Percentiles rank a stretch among this genome's conserved stretches.
phyloP scores from a whole-genome alignment of 208 protist species.

The Porcisia hertigi region DNA sequence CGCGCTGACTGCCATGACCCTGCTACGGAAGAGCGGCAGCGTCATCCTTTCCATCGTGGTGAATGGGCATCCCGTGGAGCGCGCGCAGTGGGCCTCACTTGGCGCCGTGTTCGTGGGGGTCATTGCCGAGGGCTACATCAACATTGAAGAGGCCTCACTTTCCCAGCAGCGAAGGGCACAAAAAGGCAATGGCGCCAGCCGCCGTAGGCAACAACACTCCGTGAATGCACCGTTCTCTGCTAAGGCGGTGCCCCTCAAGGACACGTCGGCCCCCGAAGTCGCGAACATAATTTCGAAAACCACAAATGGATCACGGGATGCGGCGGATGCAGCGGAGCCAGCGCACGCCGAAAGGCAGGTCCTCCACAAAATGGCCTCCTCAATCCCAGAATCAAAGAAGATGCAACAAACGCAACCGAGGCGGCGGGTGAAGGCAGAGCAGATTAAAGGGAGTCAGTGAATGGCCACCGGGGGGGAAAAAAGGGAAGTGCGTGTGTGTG shows the following conservation, averaged over 20 bases:
- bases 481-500: no score
- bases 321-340: background rate
- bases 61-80: slow-evolving; percentile 57
- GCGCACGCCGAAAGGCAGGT: background rate
- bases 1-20: slow-evolving; percentile 77
- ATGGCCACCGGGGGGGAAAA: background rate
- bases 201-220: background rate
- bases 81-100: slow-evolving; percentile 61
- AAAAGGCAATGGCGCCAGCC: background rate
- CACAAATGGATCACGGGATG: background rate
- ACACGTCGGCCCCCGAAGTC: background rate
- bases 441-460: background rate
- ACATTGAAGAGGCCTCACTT: slow-evolving; percentile 30
- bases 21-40: slow-evolving; percentile 79
- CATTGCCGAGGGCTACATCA: slow-evolving; percentile 54
- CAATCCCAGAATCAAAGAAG: slow-evolving; percentile 1
- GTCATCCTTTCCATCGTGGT: slow-evolving; percentile 80
- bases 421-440: background rate
- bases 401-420: background rate
- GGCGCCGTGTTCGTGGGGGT: slow-evolving; percentile 55
- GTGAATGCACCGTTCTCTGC: background rate
- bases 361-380: background rate
- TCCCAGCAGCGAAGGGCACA: slow-evolving; percentile 1
- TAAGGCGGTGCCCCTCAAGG: background rate
- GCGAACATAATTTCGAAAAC: background rate